Conservation (phyloP, 2,329 filamentous ascomycete species). For the Simplicillium aogashimaense region DNA sequence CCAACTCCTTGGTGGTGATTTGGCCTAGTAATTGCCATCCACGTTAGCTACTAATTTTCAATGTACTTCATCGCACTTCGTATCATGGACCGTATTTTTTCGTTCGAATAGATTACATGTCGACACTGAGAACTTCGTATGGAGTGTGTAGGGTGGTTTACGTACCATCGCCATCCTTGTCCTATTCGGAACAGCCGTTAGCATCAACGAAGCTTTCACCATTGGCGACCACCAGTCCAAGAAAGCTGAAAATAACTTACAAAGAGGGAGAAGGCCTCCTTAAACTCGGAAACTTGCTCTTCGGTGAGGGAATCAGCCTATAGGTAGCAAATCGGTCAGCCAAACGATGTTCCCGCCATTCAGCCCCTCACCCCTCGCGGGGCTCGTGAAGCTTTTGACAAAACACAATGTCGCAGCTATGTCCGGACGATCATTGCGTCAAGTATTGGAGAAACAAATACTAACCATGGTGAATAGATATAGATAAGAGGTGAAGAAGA, state of each 20-base stretch:
- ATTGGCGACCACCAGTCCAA: conserved; percentile 1
- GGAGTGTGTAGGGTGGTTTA: conserved; percentile 15
- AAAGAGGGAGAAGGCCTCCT: conserved; percentile 99
- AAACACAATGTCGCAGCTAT: neutral
- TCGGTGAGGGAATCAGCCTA: conserved; percentile 98
- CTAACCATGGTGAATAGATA: too few relatives aligned
- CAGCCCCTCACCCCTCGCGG: conserved; percentile 17
- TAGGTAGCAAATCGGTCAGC: conserved; percentile 14
- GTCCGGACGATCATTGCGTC: too few relatives aligned
- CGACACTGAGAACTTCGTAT: too few relatives aligned
- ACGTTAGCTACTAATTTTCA: conserved; percentile 5
- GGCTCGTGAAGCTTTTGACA: conserved; percentile 5
- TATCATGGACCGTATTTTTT: too few relatives aligned
- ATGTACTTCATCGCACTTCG: neutral
- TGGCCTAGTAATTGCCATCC: conserved; percentile 46
- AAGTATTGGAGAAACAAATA: too few relatives aligned
- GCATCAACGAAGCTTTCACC: conserved; percentile 7
- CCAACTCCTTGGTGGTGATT: conserved; percentile 86
- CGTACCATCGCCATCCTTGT: conserved; percentile 88
- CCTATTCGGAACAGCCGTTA: conserved; percentile 37
- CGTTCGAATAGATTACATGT: too few relatives aligned
- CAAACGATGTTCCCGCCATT: conserved; percentile 4
- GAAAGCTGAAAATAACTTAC: conserved; percentile 48
- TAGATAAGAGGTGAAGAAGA: too few relatives aligned
- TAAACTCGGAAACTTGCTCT: conserved; percentile 99